These are phyloP conservation scores for Tephrocybe sp. DNA, from an alignment of 768 basidiomycete species.

Conservation along the genomic window DNA sequence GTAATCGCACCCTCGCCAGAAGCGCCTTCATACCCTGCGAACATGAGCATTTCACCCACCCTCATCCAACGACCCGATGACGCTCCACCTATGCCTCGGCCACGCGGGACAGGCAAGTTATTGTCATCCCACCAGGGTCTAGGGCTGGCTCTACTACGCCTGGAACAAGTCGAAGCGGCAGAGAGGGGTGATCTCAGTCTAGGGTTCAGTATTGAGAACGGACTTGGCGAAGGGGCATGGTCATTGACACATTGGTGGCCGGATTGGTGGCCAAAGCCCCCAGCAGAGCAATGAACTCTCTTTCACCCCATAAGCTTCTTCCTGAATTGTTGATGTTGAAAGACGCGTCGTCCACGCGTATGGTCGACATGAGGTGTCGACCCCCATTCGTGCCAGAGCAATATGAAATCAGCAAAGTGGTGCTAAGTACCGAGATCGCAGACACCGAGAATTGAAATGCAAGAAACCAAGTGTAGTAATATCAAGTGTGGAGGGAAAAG, in stretches of 20 bases:
- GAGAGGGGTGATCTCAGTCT: conserved; percentile 47
- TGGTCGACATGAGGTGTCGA: too few species aligned
- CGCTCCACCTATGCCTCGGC: conserved; percentile 44
- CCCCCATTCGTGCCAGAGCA: too few species aligned
- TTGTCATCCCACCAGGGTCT: conserved; percentile 58
- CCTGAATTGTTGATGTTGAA: too few species aligned
- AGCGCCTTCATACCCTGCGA: conserved; percentile 27
- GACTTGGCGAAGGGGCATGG: conserved; percentile 32
- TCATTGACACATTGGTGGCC: conserved; percentile 69
- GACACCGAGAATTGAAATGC: too few species aligned
- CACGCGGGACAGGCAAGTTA: conserved; percentile 75
- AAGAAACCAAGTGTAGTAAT: too few species aligned
- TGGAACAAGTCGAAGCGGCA: conserved; percentile 68
- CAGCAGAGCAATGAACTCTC: conserved; percentile 11
- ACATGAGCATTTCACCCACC: conserved; percentile 39
- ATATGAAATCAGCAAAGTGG: too few species aligned
- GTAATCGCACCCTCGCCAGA: conserved; percentile 14
- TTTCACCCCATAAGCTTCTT: not conserved
- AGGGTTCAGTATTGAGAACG: conserved; percentile 34
- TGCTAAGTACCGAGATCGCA: too few species aligned
- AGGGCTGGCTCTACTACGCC: conserved; percentile 77
- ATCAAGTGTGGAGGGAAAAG: too few species aligned
- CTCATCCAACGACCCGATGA: conserved; percentile 21
- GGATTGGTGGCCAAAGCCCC: conserved; percentile 54
- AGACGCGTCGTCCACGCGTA: too few species aligned